These are phyloP conservation scores for Candida namnaoensis DNA, from an alignment of 805 yeast species.

Conservation along the genomic window DNA sequence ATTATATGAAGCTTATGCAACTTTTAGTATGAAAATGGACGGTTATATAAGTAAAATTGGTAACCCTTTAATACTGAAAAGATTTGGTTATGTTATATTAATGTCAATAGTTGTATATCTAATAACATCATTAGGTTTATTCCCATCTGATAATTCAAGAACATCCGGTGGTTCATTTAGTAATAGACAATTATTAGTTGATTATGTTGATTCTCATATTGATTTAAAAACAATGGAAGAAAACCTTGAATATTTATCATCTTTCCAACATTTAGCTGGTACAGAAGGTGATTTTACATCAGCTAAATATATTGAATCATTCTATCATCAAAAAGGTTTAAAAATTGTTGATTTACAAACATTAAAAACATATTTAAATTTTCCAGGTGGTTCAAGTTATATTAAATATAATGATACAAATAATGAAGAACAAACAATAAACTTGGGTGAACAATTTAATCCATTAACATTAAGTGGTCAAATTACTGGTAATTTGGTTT, in stretches of 20 bases:
- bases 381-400: slow-evolving; percentile 36
- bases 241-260: slow-evolving; percentile 61
- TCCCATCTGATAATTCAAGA: slow-evolving; percentile 32
- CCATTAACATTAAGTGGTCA: slow-evolving; percentile 60
- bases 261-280: slow-evolving; percentile 84
- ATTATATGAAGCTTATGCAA: slow-evolving; percentile 26
- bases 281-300: slow-evolving; percentile 77
- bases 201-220: slow-evolving; percentile 40
- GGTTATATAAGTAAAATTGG: slow-evolving; percentile 56
- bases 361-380: slow-evolving; percentile 52
- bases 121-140: slow-evolving; percentile 47
- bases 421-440: slow-evolving; percentile 12
- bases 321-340: slow-evolving; percentile 51
- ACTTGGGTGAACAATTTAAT: slow-evolving; percentile 42
- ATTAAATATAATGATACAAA: slow-evolving; percentile 9
- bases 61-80: slow-evolving; percentile 74
- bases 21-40: slow-evolving; percentile 39
- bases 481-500: slow-evolving; percentile 44
- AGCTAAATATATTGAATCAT: slow-evolving; percentile 54
- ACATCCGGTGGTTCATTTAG: slow-evolving; percentile 50
- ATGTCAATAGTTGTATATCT: slow-evolving; percentile 51
- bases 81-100: slow-evolving; percentile 63
- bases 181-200: slow-evolving; percentile 43
- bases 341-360: slow-evolving; percentile 39
- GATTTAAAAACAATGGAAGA: slow-evolving; percentile 52